These are phyloP conservation scores for Neurospora discreta DNA, from an alignment of 495 filamentous ascomycete species.

Conservation along the genomic window DNA sequence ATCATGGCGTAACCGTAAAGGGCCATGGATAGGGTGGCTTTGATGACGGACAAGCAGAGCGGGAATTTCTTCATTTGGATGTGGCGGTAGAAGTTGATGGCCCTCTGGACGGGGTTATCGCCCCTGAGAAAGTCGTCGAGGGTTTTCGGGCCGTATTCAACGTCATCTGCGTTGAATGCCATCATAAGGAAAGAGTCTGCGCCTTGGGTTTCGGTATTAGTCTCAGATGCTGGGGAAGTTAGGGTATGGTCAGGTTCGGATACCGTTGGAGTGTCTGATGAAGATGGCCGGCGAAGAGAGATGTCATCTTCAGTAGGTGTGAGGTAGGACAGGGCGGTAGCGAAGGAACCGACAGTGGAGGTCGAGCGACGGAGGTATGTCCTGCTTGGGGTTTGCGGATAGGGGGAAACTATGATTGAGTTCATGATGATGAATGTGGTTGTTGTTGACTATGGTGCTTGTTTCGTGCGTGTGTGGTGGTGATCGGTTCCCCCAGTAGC, in stretches of 20 bases:
- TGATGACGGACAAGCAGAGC: neutral
- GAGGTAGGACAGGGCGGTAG: neutral
- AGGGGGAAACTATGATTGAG: neutral
- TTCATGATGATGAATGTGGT: neutral
- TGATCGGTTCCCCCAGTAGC: neutral
- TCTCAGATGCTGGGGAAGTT: neutral
- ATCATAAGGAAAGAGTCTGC: neutral
- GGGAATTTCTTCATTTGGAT: neutral
- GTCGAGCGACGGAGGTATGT: neutral
- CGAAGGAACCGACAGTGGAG: neutral
- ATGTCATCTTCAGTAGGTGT: neutral
- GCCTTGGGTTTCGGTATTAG: neutral
- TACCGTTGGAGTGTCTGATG: neutral
- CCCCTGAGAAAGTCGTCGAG: neutral
- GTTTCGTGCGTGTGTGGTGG: neutral
- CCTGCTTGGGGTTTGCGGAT: neutral
- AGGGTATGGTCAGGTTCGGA: neutral
- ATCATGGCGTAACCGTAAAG: neutral
- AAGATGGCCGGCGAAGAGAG: neutral
- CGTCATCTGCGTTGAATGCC: neutral
- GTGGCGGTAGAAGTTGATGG: neutral
- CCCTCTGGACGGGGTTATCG: neutral
- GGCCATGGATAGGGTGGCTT: neutral
- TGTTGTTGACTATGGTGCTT: neutral
- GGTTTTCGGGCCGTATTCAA: neutral